Evolutionary conservation across 192 early-diverging fungal genomes (phyloP).

Genomic region (Coemansia sp.): DNA sequence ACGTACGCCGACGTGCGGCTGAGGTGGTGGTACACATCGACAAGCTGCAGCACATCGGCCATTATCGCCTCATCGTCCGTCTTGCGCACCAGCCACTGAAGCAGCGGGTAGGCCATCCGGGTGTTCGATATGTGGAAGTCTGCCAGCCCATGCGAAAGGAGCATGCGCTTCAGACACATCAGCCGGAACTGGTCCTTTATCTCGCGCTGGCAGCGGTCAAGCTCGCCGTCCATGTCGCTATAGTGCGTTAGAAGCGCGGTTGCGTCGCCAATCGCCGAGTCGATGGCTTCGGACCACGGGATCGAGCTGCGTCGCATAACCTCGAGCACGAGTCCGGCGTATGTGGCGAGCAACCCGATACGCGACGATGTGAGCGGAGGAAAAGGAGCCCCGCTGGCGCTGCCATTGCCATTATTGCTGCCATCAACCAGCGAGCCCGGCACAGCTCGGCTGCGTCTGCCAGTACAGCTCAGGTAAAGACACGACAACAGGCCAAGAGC

Average conservation of each 20-base stretch:
- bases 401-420: neutral
- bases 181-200: constrained; percentile 64
- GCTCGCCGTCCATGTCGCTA: constrained; percentile 15
- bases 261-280: constrained; percentile 34
- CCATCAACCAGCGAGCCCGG: neutral
- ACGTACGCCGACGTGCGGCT: constrained; percentile 58
- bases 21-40: constrained; percentile 62
- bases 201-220: constrained; percentile 34
- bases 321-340: constrained; percentile 56
- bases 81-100: constrained; percentile 57
- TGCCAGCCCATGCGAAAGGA: constrained; percentile 58
- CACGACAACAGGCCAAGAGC: constrained; percentile 56
- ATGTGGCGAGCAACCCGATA: constrained; percentile 16
- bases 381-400: neutral
- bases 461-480: constrained; percentile 30
- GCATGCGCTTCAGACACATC: constrained; percentile 65
- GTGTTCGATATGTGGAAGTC: constrained; percentile 63
- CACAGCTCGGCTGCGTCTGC: neutral
- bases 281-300: constrained; percentile 63
- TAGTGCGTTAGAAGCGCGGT: constrained; percentile 11
- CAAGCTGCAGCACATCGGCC: constrained; percentile 60
- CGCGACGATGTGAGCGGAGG: constrained; percentile 23
- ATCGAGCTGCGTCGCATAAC: constrained; percentile 64
- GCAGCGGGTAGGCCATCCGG: constrained; percentile 53
- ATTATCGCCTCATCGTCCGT: constrained; percentile 57